Evolutionary conservation across 176 grass and related monocot species (phyloP).

Genomic region (Oropetium thomaeum): DNA sequence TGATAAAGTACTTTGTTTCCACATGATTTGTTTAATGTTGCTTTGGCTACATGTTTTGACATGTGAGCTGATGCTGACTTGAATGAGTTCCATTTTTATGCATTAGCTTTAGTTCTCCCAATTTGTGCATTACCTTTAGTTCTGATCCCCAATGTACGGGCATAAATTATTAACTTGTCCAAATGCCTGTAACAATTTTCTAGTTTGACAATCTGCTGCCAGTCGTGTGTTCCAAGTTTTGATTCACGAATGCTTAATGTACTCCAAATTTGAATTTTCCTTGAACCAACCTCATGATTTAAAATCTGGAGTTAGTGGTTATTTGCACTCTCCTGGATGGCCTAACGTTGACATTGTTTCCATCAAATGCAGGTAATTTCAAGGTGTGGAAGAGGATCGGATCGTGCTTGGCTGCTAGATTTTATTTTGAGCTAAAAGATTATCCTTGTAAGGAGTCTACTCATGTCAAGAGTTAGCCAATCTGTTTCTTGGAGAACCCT

Average conservation of each 20-base stretch:
- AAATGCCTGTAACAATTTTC: not conserved
- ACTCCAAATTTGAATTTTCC: too few relatives aligned
- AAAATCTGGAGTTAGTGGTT: too few relatives aligned
- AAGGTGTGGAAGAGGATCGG: not conserved
- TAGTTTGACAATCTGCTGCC: not conserved
- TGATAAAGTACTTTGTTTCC: not conserved
- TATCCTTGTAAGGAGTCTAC: slow-evolving; percentile 8
- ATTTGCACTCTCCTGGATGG: not conserved
- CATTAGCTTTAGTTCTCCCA: too few relatives aligned
- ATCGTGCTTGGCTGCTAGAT: not conserved
- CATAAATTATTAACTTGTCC: too few relatives aligned
- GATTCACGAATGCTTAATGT: not conserved
- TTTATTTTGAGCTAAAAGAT: slow-evolving; percentile 14
- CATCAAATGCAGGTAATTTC: slow-evolving; percentile 21
- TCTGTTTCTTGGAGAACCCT: slow-evolving; percentile 1
- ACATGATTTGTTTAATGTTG: too few relatives aligned
- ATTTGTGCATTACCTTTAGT: too few relatives aligned
- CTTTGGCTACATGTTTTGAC: not conserved
- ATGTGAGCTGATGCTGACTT: not conserved
- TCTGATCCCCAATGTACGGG: not conserved
- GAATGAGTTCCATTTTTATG: not conserved
- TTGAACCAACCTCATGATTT: too few relatives aligned
- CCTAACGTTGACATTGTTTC: not conserved
- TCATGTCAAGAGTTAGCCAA: slow-evolving; percentile 1
- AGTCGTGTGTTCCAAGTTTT: not conserved